These are phyloP conservation scores for Picea sitchensis DNA, from an alignment of 75 land plant genomes.

Conservation along the genomic window DNA sequence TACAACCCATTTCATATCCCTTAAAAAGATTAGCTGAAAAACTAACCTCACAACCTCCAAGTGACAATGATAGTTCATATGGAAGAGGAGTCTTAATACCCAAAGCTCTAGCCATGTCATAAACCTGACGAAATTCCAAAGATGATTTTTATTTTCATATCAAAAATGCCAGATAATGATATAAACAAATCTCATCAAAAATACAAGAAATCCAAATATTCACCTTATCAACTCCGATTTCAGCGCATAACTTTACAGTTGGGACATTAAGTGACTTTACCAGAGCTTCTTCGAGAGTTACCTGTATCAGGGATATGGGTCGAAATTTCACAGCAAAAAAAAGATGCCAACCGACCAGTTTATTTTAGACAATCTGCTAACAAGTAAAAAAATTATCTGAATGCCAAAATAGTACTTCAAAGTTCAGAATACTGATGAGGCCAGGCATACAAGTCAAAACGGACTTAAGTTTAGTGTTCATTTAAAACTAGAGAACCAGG, in stretches of 20 bases:
- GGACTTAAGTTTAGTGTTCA: no score
- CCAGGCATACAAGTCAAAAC: no score
- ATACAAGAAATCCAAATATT: not conserved
- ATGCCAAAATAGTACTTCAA: no score
- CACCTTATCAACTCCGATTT: slow-evolving; percentile 47
- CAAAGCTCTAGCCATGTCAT: slow-evolving; percentile 32
- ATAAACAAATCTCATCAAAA: slow-evolving; percentile 2
- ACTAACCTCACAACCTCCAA: slow-evolving; percentile 51
- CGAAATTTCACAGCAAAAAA: not conserved
- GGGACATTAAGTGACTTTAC: slow-evolving; percentile 33
- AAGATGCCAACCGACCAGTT: not conserved
- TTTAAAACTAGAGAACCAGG: no score
- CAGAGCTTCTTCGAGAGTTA: slow-evolving; percentile 36
- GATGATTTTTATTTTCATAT: not conserved
- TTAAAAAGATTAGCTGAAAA: not conserved
- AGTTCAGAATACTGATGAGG: no score
- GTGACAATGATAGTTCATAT: slow-evolving; percentile 30
- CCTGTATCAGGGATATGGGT: slow-evolving; percentile 13
- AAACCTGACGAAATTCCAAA: slow-evolving; percentile 22
- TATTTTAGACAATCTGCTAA: no score
- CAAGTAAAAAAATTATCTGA: no score
- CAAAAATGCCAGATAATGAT: not conserved
- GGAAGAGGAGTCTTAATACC: slow-evolving; percentile 41
- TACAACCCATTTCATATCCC: not conserved
- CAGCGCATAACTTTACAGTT: slow-evolving; percentile 42